A percentile compares a stretch with the other conserved stretches of the same genome.
Conservation (phyloP, 202 grass and related monocot genomes). For the Digitaria exilis region DNA sequence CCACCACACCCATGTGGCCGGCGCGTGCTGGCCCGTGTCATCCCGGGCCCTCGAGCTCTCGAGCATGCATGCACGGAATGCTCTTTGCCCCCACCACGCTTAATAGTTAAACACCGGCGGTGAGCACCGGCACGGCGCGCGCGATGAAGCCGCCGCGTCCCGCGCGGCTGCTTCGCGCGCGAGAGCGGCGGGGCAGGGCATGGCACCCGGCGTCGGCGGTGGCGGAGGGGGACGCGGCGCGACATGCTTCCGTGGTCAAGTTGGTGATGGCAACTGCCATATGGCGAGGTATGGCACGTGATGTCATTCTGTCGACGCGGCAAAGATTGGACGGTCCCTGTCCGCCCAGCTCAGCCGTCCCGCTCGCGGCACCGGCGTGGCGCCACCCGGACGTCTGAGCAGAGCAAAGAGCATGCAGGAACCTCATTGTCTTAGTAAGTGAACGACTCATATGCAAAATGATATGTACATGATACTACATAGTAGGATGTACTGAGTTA, state of each 20-base stretch:
- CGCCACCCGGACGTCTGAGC: neutral
- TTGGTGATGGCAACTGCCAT: conserved; percentile 15
- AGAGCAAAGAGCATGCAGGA: neutral
- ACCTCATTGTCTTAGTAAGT: conserved; percentile 7
- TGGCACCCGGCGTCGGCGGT: conserved; percentile 30
- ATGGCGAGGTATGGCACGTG: neutral
- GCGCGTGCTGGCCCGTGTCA: neutral
- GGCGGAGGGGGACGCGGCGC: conserved; percentile 27
- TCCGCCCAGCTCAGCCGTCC: neutral
- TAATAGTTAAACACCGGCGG: neutral
- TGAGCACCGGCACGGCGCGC: neutral
- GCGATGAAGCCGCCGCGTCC: conserved; percentile 14
- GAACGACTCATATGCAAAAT: neutral
- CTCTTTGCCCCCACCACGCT: neutral
- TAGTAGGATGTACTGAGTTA: too few relatives aligned
- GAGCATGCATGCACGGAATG: neutral
- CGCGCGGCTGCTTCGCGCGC: neutral
- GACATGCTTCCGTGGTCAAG: neutral
- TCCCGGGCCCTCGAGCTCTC: neutral
- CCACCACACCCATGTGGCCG: conserved; percentile 32
- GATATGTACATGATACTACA: neutral
- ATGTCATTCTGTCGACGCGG: neutral
- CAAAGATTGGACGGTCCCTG: conserved; percentile 22
- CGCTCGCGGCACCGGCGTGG: conserved; percentile 5
- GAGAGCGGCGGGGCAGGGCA: neutral